Evolutionary conservation across 2,329 filamentous ascomycete species (phyloP).

Genomic region (Trematosphaeria pertusa): DNA sequence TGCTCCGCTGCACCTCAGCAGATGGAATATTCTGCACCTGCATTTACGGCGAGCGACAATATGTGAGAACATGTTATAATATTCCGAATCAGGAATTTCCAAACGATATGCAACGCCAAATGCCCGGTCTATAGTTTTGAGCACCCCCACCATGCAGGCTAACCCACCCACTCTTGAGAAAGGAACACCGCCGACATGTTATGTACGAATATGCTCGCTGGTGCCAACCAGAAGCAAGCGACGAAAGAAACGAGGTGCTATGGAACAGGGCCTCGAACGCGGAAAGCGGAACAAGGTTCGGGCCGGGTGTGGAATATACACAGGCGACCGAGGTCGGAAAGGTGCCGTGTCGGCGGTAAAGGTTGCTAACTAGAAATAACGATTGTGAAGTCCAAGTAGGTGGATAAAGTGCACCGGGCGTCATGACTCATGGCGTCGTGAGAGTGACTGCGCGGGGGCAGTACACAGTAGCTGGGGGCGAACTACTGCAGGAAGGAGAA

Average conservation of each 20-base stretch:
- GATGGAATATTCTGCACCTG: neutral
- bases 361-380: slow-evolving; percentile 22
- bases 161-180: slow-evolving; percentile 19
- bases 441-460: slow-evolving; percentile 19
- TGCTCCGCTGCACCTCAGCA: neutral
- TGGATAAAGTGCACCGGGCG: slow-evolving; percentile 36
- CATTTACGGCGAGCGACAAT: neutral
- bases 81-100: slow-evolving; percentile 19
- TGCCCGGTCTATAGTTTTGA: slow-evolving; percentile 34
- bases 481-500: slow-evolving; percentile 40
- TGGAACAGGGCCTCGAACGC: slow-evolving; percentile 32
- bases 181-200: slow-evolving; percentile 23
- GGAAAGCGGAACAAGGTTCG: slow-evolving; percentile 17
- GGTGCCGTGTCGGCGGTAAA: slow-evolving; percentile 23
- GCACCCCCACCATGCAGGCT: slow-evolving; percentile 22
- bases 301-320: slow-evolving; percentile 44
- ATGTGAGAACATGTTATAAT: slow-evolving; percentile 9
- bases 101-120: slow-evolving; percentile 22
- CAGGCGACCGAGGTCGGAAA: slow-evolving; percentile 41
- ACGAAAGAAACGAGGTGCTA: slow-evolving; percentile 20
- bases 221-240: slow-evolving; percentile 17
- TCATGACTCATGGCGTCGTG: slow-evolving; percentile 48
- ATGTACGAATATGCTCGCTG: slow-evolving; percentile 27
- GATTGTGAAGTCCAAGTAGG: slow-evolving; percentile 22
- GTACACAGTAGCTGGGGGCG: slow-evolving; percentile 19